Evolutionary conservation across 345 rosid genomes (phyloP).

Genomic region (Turnera subulata): DNA sequence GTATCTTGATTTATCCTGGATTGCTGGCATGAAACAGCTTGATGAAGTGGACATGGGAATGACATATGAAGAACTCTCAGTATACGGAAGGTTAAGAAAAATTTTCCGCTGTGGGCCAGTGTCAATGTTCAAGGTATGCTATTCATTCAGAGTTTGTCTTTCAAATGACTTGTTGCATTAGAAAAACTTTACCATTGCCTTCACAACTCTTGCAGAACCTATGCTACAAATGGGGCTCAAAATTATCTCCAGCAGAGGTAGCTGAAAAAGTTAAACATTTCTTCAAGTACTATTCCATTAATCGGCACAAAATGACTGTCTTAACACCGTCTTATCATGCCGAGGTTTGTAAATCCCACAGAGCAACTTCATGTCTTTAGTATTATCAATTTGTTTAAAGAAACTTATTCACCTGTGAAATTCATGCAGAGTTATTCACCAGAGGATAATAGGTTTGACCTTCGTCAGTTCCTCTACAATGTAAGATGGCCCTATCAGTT

Average conservation of each 20-base stretch:
- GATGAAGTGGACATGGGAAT: constrained; percentile 94
- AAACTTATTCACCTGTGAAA: neutral
- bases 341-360: constrained; percentile 46
- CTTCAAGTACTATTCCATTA: constrained; percentile 91
- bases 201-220: constrained; percentile 56
- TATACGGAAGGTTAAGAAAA: constrained; percentile 74
- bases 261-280: constrained; percentile 90
- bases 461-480: constrained; percentile 85
- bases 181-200: neutral
- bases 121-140: constrained; percentile 89
- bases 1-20: neutral
- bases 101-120: constrained; percentile 89
- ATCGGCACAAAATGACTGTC: constrained; percentile 94
- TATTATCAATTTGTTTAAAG: neutral
- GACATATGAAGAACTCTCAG: constrained; percentile 91
- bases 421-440: constrained; percentile 81
- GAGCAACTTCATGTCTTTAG: neutral
- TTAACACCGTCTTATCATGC: constrained; percentile 95
- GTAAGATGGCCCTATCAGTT: constrained; percentile 84
- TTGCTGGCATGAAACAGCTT: constrained; percentile 40
- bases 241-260: constrained; percentile 68
- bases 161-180: neutral
- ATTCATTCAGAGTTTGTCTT: neutral
- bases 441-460: constrained; percentile 87
- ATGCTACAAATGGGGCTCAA: constrained; percentile 88